A percentile compares a stretch with the other conserved stretches of the same genome.
These are phyloP conservation scores for Teunomyces barrocoloradensis DNA, from an alignment of 805 yeast species.

Conservation along the genomic window DNA sequence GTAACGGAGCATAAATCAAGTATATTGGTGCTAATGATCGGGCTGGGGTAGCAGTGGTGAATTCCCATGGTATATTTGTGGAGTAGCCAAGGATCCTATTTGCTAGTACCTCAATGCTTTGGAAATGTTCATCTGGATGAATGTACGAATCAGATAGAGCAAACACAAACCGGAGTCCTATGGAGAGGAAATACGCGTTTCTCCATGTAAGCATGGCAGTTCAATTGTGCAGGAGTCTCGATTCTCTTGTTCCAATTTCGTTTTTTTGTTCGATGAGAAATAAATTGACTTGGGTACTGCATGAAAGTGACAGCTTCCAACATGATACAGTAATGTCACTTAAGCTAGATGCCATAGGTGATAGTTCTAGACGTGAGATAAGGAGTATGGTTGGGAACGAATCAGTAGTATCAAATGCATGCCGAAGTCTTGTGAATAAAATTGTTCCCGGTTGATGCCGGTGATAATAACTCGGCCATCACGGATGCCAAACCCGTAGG, in stretches of 20 bases:
- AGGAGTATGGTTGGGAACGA: too few species aligned
- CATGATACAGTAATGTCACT: too few species aligned
- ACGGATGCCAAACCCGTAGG: not conserved
- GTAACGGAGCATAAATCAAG: slow-evolving; percentile 66
- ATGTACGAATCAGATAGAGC: slow-evolving; percentile 77
- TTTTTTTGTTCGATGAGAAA: not conserved
- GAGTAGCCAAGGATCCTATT: slow-evolving; percentile 43
- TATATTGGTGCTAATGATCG: slow-evolving; percentile 72
- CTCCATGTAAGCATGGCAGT: slow-evolving; percentile 39
- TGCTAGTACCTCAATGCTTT: slow-evolving; percentile 74
- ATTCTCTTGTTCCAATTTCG: not conserved
- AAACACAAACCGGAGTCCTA: slow-evolving; percentile 51
- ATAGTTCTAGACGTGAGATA: too few species aligned
- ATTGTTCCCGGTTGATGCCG: not conserved
- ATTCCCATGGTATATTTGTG: slow-evolving; percentile 80
- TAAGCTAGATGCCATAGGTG: too few species aligned
- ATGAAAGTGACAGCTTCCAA: not conserved
- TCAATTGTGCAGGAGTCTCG: slow-evolving; percentile 1
- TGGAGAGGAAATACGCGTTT: slow-evolving; percentile 39
- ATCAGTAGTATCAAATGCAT: too few species aligned
- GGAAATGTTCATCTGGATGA: slow-evolving; percentile 98
- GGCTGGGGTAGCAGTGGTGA: slow-evolving; percentile 52
- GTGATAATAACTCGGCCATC: not conserved
- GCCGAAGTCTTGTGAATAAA: not conserved
- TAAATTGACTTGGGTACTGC: not conserved